Base-by-base conservation (phyloP, 2,329 filamentous ascomycete genomes). In the Aspergillus chevalieri region DNA sequence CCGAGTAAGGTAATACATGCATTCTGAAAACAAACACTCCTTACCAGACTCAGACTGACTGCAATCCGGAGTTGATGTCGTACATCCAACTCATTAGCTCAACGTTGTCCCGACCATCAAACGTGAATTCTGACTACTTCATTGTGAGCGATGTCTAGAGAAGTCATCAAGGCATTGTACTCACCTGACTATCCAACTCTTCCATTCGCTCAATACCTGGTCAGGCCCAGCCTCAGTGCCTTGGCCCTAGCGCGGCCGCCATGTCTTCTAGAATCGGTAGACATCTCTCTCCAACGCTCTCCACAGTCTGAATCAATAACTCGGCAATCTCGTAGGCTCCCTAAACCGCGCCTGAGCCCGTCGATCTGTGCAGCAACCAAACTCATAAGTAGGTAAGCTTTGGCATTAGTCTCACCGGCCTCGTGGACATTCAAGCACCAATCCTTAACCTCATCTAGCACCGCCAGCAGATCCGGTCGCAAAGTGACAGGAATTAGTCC, bases 351-450 rank as follows among this genome's bases (percentile, higher is more conserved):
- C 50, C 68, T 60, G 1, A 78, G 59, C 0, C 65, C 73, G 3
- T 75, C 65, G 0, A 81, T 64, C 41, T 79, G 70, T 0, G 70
- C 67, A 4, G 56, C 55, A 1, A 78, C 55, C 10, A 74, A 56
- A 7, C 58, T 59, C 1, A 65, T 52, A 10, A 81, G 67, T 15
- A 82, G 44, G 38, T 75, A 74, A 0, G 76, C 75, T 53, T 82
- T 82, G 17, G 77, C 63, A 48, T 81, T 82, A 0, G 78, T 81
- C 60, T 82, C 78, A 1, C 78, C 79, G 0, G 67, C 68, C 43
- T 69, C 55, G n/a, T 81, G 65, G 7, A 63, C 66, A 5, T 57
- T 53, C 42, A 76, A 57, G 1, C 57, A 57, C 73, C 74, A 80
- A 0, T 45, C 44, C 34, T 66, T 70, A 0, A 69, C 64, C 9